These are phyloP conservation scores for Tulasnella sp. DNA, from an alignment of 768 basidiomycete genomes.

Conservation along the genomic window DNA sequence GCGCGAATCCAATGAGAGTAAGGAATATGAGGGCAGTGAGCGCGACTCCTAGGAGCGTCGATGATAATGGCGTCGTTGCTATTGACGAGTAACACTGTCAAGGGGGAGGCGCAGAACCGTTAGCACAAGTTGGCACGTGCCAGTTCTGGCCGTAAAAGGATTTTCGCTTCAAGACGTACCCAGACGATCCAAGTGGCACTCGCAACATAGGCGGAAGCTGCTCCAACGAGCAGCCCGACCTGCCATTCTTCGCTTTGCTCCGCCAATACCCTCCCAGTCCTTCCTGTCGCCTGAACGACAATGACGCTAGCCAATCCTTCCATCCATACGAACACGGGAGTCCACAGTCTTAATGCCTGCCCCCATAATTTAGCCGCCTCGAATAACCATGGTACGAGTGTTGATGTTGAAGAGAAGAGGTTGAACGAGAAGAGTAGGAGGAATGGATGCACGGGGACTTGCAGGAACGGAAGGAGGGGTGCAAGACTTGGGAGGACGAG, in stretches of 20 bases:
- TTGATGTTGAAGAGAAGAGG: conserved; percentile 54
- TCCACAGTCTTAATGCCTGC: conserved; percentile 59
- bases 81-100: conserved; percentile 1
- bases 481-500: conserved; percentile 35
- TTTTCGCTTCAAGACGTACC: conserved; percentile 46
- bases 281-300: conserved; percentile 58
- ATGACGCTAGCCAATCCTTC: conserved; percentile 81
- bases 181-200: conserved; percentile 84
- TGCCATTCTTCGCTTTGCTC: conserved; percentile 72
- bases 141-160: neutral
- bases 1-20: conserved; percentile 83
- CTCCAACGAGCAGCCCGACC: conserved; percentile 67
- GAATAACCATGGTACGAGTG: conserved; percentile 28
- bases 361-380: conserved; percentile 69
- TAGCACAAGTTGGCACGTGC: neutral
- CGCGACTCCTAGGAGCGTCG: conserved; percentile 83
- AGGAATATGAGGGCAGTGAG: conserved; percentile 86
- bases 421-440: conserved; percentile 85
- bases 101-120: neutral
- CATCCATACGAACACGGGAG: conserved; percentile 74
- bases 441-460: conserved; percentile 83
- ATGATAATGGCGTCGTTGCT: conserved; percentile 69
- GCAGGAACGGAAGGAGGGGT: conserved; percentile 64
- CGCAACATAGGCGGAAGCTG: conserved; percentile 73
- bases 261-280: conserved; percentile 67